Conservation (phyloP, 202 grass and related monocot species). For the Panicum hallii region DNA sequence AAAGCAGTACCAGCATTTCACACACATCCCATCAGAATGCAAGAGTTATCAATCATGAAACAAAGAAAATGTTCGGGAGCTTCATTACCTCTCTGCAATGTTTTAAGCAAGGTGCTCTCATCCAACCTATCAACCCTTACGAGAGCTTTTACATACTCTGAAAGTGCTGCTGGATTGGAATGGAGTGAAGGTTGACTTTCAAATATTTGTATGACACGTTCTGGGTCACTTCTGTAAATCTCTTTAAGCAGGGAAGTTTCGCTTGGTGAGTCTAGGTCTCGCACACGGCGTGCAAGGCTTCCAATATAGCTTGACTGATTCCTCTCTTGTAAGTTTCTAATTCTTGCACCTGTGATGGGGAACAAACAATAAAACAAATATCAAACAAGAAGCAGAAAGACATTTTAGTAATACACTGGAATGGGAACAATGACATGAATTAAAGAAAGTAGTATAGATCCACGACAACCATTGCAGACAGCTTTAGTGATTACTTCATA, state of each 20-base stretch:
- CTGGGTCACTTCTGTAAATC: slow-evolving; percentile 94
- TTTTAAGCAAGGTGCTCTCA: slow-evolving; percentile 84
- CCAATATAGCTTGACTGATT: slow-evolving; percentile 91
- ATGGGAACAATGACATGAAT: not conserved
- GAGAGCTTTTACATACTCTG: slow-evolving; percentile 97
- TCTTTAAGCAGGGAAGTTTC: slow-evolving; percentile 78
- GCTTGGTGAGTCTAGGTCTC: slow-evolving; percentile 62
- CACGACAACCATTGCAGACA: not conserved
- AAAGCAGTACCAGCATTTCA: slow-evolving; percentile 5
- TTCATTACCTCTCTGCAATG: slow-evolving; percentile 82
- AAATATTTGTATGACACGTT: slow-evolving; percentile 92
- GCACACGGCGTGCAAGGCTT: slow-evolving; percentile 72
- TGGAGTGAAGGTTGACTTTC: slow-evolving; percentile 87
- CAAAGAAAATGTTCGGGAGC: slow-evolving; percentile 16
- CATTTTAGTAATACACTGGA: not conserved
- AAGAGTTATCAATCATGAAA: slow-evolving; percentile 9
- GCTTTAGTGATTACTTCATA: slow-evolving; percentile 24
- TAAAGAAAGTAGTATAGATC: slow-evolving; percentile 28
- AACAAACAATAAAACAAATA: slow-evolving; percentile 9
- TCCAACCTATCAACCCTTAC: slow-evolving; percentile 93
- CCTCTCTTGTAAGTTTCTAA: slow-evolving; percentile 75
- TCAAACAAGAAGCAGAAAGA: slow-evolving; percentile 5
- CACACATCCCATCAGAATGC: slow-evolving; percentile 34
- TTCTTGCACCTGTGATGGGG: slow-evolving; percentile 57
- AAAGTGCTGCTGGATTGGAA: slow-evolving; percentile 78